Conservation (phyloP, 163 green algal genomes). For the Chloromonas sp. region DNA sequence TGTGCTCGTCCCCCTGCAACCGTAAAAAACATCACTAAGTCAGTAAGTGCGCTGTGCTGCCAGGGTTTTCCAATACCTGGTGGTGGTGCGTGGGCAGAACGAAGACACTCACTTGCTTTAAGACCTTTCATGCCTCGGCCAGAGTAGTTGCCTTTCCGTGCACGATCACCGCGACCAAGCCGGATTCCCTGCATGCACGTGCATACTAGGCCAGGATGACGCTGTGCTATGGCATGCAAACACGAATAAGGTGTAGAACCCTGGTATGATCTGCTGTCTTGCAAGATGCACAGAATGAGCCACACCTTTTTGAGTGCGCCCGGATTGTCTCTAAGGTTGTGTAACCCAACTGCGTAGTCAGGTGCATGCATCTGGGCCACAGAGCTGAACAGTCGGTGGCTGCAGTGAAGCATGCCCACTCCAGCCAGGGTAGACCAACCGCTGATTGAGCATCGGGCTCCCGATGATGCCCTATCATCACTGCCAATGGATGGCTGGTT, state of each 20-base stretch:
- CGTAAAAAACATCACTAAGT: neutral
- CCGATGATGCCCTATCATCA: no score
- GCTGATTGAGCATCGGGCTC: no score
- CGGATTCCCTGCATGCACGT: slow-evolving; percentile 39
- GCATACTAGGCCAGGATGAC: neutral
- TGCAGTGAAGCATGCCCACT: no score
- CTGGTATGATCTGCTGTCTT: no score
- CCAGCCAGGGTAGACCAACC: no score
- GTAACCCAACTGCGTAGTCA: slow-evolving; percentile 20
- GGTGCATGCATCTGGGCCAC: neutral
- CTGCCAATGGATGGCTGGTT: no score
- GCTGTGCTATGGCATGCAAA: neutral
- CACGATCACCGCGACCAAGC: slow-evolving; percentile 50
- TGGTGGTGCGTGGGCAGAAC: neutral
- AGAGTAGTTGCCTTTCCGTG: slow-evolving; percentile 57
- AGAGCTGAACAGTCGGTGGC: neutral
- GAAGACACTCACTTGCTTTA: slow-evolving; percentile 40
- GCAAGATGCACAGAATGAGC: no score
- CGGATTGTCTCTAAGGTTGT: slow-evolving; percentile 38
- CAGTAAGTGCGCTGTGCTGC: neutral
- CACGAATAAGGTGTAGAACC: no score
- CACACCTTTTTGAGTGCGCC: slow-evolving; percentile 23
- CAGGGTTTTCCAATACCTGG: neutral
- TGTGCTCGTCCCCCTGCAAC: slow-evolving; percentile 17
- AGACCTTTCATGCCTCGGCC: slow-evolving; percentile 72